Evolutionary conservation across 352 stramenopile genomes (phyloP).

Genomic region (Phytopythium ostracodes): DNA sequence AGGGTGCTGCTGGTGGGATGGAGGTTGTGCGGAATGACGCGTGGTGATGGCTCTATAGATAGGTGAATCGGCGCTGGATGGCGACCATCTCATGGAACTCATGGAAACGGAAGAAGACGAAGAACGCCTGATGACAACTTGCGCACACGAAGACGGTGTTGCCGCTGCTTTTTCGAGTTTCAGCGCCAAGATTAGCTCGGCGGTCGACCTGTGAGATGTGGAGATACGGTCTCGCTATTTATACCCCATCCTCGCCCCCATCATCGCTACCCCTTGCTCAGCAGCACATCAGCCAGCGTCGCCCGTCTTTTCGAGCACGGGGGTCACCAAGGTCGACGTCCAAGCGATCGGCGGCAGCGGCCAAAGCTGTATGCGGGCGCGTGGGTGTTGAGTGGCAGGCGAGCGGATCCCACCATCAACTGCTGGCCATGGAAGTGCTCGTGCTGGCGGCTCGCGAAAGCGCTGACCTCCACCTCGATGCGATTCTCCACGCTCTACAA

Average conservation of each 20-base stretch:
- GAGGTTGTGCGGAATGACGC: not conserved
- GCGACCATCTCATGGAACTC: not conserved
- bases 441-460: conserved; percentile 23
- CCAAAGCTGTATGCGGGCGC: not conserved
- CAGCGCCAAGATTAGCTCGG: not conserved
- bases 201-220: not conserved
- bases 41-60: not conserved
- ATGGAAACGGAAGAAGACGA: not conserved
- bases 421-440: conserved; percentile 27
- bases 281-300: not conserved
- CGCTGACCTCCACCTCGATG: conserved; percentile 17
- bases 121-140: not conserved
- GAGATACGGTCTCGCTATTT: not conserved
- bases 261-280: not conserved
- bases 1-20: not conserved
- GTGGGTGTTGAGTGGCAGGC: not conserved
- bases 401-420: not conserved
- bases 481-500: conserved; percentile 20
- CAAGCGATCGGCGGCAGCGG: not conserved
- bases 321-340: not conserved
- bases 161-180: not conserved
- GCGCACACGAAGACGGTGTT: too few species aligned
- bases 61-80: not conserved
- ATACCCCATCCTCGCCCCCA: not conserved
- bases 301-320: not conserved